These are phyloP conservation scores for Knoxia roxburghii DNA, from an alignment of 257 asterid species.

Conservation along the genomic window DNA sequence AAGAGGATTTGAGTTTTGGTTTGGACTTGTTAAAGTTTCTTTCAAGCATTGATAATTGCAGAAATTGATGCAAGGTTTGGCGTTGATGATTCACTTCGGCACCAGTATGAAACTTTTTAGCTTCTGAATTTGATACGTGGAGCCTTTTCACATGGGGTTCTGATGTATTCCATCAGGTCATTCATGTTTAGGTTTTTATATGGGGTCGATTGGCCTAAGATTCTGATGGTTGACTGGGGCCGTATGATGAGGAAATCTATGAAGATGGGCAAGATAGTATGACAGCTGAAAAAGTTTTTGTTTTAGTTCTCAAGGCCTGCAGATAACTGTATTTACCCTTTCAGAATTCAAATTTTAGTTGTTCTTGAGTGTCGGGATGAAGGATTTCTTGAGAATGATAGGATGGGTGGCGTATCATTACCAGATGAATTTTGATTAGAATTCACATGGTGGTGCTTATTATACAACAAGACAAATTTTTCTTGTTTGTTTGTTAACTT, in stretches of 20 bases:
- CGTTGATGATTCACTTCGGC: not conserved
- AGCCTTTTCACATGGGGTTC: not conserved
- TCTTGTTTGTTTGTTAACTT: not conserved
- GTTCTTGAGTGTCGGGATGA: not conserved
- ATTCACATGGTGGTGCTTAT: not conserved
- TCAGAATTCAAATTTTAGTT: no score
- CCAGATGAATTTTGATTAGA: not conserved
- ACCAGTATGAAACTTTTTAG: conserved; percentile 1
- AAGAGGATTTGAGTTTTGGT: not conserved
- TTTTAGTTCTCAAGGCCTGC: not conserved
- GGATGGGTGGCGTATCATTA: not conserved
- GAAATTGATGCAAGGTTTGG: not conserved
- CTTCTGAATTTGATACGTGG: not conserved
- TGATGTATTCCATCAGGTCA: no score
- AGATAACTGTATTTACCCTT: not conserved
- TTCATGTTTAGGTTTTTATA: not conserved
- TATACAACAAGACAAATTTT: not conserved
- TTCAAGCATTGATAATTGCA: not conserved
- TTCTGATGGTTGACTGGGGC: not conserved
- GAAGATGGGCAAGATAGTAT: not conserved
- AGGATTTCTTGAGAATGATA: not conserved
- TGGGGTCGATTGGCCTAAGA: not conserved
- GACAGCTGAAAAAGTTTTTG: not conserved
- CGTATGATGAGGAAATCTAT: not conserved
- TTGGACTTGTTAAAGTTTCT: not conserved